phyloP scores from a whole-genome alignment of 768 basidiomycete genomes.

The Albatrellus ellisii region DNA sequence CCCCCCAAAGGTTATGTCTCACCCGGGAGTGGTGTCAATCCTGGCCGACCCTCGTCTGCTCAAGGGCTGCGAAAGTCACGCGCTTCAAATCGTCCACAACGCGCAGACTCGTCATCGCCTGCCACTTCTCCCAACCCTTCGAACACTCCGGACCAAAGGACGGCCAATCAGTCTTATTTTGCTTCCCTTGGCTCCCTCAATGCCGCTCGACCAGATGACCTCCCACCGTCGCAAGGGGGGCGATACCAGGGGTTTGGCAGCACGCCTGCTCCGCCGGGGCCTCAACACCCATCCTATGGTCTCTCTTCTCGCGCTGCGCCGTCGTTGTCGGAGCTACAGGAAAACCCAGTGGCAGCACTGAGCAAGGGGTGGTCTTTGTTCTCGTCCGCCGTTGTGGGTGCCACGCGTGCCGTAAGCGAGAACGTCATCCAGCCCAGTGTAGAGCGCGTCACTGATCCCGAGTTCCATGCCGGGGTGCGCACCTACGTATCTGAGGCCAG shows the following conservation, averaged over 20 bases:
- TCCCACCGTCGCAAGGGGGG: constrained; percentile 91
- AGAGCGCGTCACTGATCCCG: constrained; percentile 70
- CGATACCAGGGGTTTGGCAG: constrained; percentile 89
- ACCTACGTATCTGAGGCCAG: constrained; percentile 62
- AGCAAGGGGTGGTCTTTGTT: constrained; percentile 97
- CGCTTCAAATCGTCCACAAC: constrained; percentile 44
- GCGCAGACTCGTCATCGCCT: constrained; percentile 46
- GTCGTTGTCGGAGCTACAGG: constrained; percentile 66
- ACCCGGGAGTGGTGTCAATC: constrained; percentile 25
- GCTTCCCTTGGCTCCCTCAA: constrained; percentile 75
- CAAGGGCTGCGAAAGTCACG: constrained; percentile 86
- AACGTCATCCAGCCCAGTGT: constrained; percentile 86
- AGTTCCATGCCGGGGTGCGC: constrained; percentile 58
- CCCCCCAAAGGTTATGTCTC: constrained; percentile 38
- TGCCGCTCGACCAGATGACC: constrained; percentile 55
- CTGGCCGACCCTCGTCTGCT: constrained; percentile 55
- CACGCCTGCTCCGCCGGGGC: constrained; percentile 47
- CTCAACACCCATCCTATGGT: constrained; percentile 52
- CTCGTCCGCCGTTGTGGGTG: constrained; percentile 70
- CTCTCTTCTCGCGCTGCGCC: constrained; percentile 77
- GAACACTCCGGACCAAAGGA: constrained; percentile 49
- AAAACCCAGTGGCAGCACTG: constrained; percentile 74
- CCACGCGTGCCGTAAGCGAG: constrained; percentile 67
- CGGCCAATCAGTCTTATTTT: constrained; percentile 83
- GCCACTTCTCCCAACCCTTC: constrained; percentile 21